Evolutionary conservation across 257 asterid species (phyloP), one percentile per base, ranked within the genome.

Genomic region (Nicotiana noctiflora): DNA sequence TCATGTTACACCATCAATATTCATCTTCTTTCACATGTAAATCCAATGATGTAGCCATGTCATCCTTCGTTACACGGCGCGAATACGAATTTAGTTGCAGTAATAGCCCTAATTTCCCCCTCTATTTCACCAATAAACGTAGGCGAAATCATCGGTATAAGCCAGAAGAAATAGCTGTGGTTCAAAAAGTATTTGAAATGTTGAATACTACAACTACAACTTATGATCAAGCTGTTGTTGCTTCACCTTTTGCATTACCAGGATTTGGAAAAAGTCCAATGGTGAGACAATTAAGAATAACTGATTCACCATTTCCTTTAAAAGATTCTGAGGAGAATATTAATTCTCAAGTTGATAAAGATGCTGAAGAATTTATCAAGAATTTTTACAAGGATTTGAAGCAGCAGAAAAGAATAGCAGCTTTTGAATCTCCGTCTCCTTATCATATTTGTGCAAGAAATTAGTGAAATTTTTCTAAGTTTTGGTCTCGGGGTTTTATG

Each of bases 31-130:
- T 86, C 66, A 72, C 84, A 6, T 86, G 91, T 31, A 75, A 81
- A 44, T 84, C 88, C 68, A 85, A 86, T 77, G 72, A 53, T 2
- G 79, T 83, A 55, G 37, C 59, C 29, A 55, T 80, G 81, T 85
- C 89, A 44, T 6, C 46, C 46, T 80, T 82, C 15, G 65, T 84
- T 18, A 55, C 81, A 8, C 88, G 66, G 19, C 86, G 88, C 0
- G 86, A 88, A 8, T 88, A 88, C 65, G 91, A 88, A 64, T 88
- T 88, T 83, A 88, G 88, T 81, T 86, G 91, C 81, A 86, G 88
- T 64, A 88, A 86, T 52, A 81, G 82, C 63, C 87, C 88, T 2
- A 84, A 60, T 57, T 23, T 23, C 23, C 46, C 61, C 79, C 84
- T 7, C 15, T 25, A 81, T 8, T 67, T 68, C 25, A 78, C 82